Evolutionary conservation across 345 rosid genomes (phyloP).

Genomic region (Psidium guajava): DNA sequence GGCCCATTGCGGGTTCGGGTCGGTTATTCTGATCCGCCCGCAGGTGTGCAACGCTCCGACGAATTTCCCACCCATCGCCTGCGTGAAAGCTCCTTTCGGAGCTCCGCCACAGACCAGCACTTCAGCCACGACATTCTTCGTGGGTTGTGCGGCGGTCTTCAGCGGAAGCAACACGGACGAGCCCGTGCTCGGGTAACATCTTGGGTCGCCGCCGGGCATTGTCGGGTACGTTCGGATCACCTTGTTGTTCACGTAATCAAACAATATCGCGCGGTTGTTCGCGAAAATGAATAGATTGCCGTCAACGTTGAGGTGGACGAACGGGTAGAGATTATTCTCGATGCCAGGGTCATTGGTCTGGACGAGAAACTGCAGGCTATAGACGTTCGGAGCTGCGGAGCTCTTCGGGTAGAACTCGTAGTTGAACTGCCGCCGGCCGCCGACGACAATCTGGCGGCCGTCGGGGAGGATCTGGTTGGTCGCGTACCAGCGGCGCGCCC

Average conservation of each 20-base stretch:
- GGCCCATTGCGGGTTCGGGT: conserved; percentile 28
- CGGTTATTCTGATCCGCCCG: conserved; percentile 34
- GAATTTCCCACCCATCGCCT: conserved; percentile 6
- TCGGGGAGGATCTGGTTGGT: conserved; percentile 22
- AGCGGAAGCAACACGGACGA: conserved; percentile 35
- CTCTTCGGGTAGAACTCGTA: conserved; percentile 19
- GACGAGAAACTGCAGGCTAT: conserved; percentile 9
- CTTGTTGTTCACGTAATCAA: conserved; percentile 18
- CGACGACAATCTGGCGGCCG: conserved; percentile 17
- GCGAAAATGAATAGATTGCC: conserved; percentile 44
- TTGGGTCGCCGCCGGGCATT: conserved; percentile 34
- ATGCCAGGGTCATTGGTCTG: conserved; percentile 4
- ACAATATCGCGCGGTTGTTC: conserved; percentile 27
- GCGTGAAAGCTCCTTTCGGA: conserved; percentile 30
- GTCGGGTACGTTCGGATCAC: conserved; percentile 28
- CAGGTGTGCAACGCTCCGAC: conserved; percentile 26
- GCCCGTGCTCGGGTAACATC: conserved; percentile 48
- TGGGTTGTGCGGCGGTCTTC: neutral
- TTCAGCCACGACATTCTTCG: conserved; percentile 9
- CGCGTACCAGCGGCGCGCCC: conserved; percentile 33
- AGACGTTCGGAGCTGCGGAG: neutral
- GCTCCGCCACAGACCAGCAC: conserved; percentile 57
- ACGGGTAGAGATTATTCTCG: conserved; percentile 40
- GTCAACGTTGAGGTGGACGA: conserved; percentile 30
- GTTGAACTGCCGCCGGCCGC: conserved; percentile 19